Conservation (phyloP, 495 filamentous ascomycete genomes). For the Emericellopsis terricola region DNA sequence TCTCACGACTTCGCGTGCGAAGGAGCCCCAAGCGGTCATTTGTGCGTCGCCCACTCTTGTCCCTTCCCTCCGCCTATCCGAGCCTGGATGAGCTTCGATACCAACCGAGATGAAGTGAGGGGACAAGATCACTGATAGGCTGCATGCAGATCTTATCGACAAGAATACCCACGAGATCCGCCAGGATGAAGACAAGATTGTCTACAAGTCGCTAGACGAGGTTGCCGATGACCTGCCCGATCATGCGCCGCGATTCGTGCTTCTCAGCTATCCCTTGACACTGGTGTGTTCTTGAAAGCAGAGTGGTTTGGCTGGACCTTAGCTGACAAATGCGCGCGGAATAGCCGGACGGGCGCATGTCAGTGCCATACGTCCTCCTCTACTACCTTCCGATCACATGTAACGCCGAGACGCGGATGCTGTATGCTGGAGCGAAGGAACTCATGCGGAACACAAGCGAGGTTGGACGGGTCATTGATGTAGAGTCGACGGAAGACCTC, state of each 20-base stretch:
- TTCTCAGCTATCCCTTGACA: slow-evolving; percentile 79
- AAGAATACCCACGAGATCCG: slow-evolving; percentile 73
- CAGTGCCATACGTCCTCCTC: slow-evolving; percentile 70
- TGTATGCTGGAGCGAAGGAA: slow-evolving; percentile 91
- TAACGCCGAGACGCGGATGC: slow-evolving; percentile 69
- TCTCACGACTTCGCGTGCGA: slow-evolving; percentile 72
- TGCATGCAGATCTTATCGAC: slow-evolving; percentile 74
- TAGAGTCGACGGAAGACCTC: slow-evolving; percentile 59
- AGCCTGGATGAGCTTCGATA: neutral
- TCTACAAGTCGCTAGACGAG: slow-evolving; percentile 63
- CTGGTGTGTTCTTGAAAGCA: no score
- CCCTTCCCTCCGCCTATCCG: neutral
- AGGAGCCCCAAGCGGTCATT: slow-evolving; percentile 74
- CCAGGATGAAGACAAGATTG: slow-evolving; percentile 46
- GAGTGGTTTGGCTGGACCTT: no score
- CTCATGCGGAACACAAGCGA: slow-evolving; percentile 82
- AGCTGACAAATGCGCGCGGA: neutral
- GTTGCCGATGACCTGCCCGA: slow-evolving; percentile 86
- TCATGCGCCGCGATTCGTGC: slow-evolving; percentile 69
- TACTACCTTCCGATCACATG: slow-evolving; percentile 85
- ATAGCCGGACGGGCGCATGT: slow-evolving; percentile 27
- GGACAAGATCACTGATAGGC: no score
- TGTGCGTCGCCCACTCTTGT: slow-evolving; percentile 44
- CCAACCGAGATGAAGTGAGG: no score
- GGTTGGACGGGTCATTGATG: slow-evolving; percentile 64